phyloP scores from a whole-genome alignment of 495 filamentous ascomycete genomes.

The Aspergillus asperescens region DNA sequence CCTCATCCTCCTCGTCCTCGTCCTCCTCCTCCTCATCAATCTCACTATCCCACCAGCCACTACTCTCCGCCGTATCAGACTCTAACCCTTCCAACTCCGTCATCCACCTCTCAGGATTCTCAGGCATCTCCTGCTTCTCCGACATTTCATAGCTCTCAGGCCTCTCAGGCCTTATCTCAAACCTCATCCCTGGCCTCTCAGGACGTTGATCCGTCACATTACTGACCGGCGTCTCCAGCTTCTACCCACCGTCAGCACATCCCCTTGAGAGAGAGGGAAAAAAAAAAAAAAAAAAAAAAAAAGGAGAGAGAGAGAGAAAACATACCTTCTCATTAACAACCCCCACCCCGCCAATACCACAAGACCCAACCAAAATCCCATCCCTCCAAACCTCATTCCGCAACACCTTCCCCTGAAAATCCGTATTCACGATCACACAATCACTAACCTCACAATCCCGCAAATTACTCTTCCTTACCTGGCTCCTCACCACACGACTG shows the following conservation, averaged over 20 bases:
- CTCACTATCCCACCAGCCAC: slow-evolving; percentile 9
- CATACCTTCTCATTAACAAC: slow-evolving; percentile 6
- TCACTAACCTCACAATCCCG: slow-evolving; percentile 29
- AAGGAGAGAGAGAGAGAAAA: neutral
- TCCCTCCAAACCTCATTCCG: slow-evolving; percentile 35
- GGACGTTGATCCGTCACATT: too few species aligned
- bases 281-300: neutral
- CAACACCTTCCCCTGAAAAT: slow-evolving; percentile 30
- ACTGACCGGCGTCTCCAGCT: neutral
- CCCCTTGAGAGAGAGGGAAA: neutral
- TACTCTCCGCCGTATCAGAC: slow-evolving; percentile 8
- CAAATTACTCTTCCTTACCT: slow-evolving; percentile 16
- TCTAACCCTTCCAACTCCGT: slow-evolving; percentile 3
- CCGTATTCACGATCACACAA: slow-evolving; percentile 25
- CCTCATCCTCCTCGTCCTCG: neutral
- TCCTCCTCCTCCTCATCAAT: slow-evolving; percentile 6
- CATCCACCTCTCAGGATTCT: neutral
- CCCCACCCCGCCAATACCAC: neutral
- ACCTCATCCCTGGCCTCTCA: too few species aligned
- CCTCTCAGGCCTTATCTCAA: too few species aligned
- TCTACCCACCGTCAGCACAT: neutral
- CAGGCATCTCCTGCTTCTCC: neutral
- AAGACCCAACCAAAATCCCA: slow-evolving; percentile 28
- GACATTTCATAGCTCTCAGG: too few species aligned
- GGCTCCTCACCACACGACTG: slow-evolving; percentile 14